Base-by-base conservation (phyloP, 306 rosid genomes). In the Lablab purpureus region DNA sequence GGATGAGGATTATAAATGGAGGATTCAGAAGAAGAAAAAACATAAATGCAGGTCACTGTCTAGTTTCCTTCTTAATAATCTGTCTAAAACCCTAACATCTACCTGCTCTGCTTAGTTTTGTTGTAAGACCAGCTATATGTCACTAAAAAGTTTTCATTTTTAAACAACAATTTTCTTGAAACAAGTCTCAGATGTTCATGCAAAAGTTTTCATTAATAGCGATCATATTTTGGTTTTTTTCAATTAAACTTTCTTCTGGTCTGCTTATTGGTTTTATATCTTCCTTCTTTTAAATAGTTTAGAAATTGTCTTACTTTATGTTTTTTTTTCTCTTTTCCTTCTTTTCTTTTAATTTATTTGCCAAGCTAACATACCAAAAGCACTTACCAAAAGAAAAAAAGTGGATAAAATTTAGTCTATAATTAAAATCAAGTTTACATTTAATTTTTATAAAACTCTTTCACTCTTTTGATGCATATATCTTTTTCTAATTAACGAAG, bases 1-100 rank as follows among this genome's bases (percentile, higher is more conserved):
- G 68, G 83, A 55, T 8, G 64, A 51, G 28, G 70, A 60, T 22
- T 51, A 55, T 6, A 43, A 55, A 30, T 64, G 50, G 40, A 40
- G 23, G 22, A 50, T 50, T 50, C 55, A 17, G 7, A 47, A 4
- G 0, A 34, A 34, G 40, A 34, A 34, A 34, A 34, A 40, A 40
- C 45, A 40, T 40, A 9, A 43, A 43, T 43, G 60, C 28, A 56
- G 14, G 49, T 73, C 84, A 60, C 1, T 54, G 51, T 73, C 67
- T 2, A 54, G 10, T 73, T 73, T 14, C 66, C 51, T 73, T 73
- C 71, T 65, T 65, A 34, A 63, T 32, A n/a, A 63, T 32, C 68
- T 51, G 32, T 71, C 76, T 22, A 22, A 40, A 7, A 40, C 54
- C 3, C 21, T 34, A 30, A 34, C 34, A 18, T 19, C 30, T 27